Base-by-base conservation (phyloP, 768 basidiomycete species). In the Russula ochroleuca region DNA sequence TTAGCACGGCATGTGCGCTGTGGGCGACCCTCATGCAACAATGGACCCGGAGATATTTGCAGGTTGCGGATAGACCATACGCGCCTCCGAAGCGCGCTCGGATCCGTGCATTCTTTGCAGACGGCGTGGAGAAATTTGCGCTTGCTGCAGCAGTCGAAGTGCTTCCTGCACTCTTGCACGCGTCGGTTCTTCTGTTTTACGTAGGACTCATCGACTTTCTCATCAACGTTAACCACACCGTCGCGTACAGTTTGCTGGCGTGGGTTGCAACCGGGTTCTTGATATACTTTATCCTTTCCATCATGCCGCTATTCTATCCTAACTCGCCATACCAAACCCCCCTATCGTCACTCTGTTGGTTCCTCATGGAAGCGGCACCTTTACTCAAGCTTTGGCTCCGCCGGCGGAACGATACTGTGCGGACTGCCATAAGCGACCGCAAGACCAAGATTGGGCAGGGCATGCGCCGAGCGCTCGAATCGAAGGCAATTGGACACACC, bases 11-110 rank as follows among this genome's bases (percentile, higher is more conserved):
- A 23, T 68, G 65, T 25, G 65, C 65, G 2, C 48, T 68, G 49
- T 54, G 50, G 50, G 67, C 67, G 11, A 67, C 67, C n/a, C 55
- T 67, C 31, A 65, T 65, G 45, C 63, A 67, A 25, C 64, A 65
- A 37, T 67, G 66, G 66, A 60, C 66, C 4, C 59, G 66, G 28
- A 59, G 61, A 38, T 67, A 62, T 21, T 21, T 59, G 50, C 65
- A 62, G 17, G 53, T 67, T 17, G 55, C 53, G 11, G 61, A 60
- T 25, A 52, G 67, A 28, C 65, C 51, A 15, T 63, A 62, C 15
- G n/a, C 45, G 21, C 66, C 57, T 17, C 53, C 48, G 5, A 61
- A 67, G 43, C 65, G 67, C 8, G 65, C 67, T 8, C 57, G 66
- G 21, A 63, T 68, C 43, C 57, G 65, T 45, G 38, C 61, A 8